Base-by-base conservation (phyloP, 345 rosid genomes). In the Fremontodendron californicum region DNA sequence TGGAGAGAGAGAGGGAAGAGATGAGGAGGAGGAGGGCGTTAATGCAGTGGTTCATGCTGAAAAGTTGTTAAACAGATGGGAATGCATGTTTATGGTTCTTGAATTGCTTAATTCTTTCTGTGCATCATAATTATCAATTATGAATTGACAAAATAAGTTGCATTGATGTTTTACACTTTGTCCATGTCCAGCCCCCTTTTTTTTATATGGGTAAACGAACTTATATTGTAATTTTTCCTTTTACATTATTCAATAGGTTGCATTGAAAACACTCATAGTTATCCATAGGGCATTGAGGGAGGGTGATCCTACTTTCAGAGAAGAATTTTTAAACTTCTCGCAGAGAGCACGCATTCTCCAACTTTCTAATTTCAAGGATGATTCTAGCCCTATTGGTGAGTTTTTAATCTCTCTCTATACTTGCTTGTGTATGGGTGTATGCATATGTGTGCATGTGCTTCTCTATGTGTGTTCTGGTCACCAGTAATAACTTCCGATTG, bases 221-320 rank as follows among this genome's bases (percentile, higher is more conserved):
- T 72, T 74, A 58, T 39, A 31, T 54, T 75, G 16, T 67, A 31
- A 60, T 29, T 66, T 57, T 46, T 15, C 45, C n/a, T 72, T 63
- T 16, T 54, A 15, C 12, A 63, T 31, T 51, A 9, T n/a, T 68
- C 48, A 73, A 81, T 74, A 96, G 99, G 99, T 96, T 79, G 98
- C 99, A 21, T 63, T 96, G 83, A 96, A 96, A 84, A 92, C 98
- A 33, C 64, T 96, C 25, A 87, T 96, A 84, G 99, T 96, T 64
- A 89, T 96, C 74, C 99, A 96, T 80, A 91, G 97, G 77, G 75
- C 88, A 73, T 68, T 94, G 78, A 94, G 97, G 78, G 99, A 96
- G 69, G 99, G 99, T 42, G 99, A 96, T 88, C 97, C 97, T 21
- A 91, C 97, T 6, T 92, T 92, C 78, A 88, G 92, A 86, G 99